Conservation (phyloP, 768 basidiomycete species). For the Pleurotus giganteus region DNA sequence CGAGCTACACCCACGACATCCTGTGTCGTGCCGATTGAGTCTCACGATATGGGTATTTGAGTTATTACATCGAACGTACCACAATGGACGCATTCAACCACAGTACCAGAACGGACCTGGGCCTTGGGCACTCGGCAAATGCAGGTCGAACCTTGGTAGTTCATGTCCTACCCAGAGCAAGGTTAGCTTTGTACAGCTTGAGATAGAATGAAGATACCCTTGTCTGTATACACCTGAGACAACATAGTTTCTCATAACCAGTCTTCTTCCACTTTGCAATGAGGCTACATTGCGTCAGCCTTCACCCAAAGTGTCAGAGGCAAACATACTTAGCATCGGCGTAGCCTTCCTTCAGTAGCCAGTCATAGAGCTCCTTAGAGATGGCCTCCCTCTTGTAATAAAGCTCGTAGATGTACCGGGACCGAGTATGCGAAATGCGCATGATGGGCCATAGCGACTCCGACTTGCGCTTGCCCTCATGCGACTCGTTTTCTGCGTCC, state of each 20-base stretch:
- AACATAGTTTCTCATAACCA: constrained; percentile 98
- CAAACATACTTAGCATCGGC: constrained; percentile 87
- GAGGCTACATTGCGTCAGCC: constrained; percentile 48
- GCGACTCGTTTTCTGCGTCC: constrained; percentile 97
- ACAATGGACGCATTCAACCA: constrained; percentile 97
- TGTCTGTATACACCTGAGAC: constrained; percentile 94
- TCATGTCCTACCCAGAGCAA: constrained; percentile 77
- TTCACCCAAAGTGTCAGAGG: background rate
- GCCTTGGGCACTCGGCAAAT: constrained; percentile 97
- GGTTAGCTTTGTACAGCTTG: background rate
- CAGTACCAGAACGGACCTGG: constrained; percentile 82
- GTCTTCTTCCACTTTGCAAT: constrained; percentile 99
- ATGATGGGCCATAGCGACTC: constrained; percentile 97
- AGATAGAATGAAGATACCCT: constrained; percentile 47
- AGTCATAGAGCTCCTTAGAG: constrained; percentile 90
- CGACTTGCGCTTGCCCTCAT: constrained; percentile 95
- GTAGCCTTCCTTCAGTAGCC: constrained; percentile 96
- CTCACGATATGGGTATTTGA: constrained; percentile 7
- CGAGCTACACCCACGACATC: constrained; percentile 89
- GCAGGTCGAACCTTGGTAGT: constrained; percentile 97
- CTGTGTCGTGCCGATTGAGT: constrained; percentile 34
- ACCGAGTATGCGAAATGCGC: constrained; percentile 95
- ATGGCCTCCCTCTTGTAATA: constrained; percentile 99
- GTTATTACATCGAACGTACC: constrained; percentile 53
- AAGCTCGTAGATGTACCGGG: constrained; percentile 95